These are phyloP conservation scores for Lenzites betulinus DNA, from an alignment of 768 basidiomycete genomes.

Conservation along the genomic window DNA sequence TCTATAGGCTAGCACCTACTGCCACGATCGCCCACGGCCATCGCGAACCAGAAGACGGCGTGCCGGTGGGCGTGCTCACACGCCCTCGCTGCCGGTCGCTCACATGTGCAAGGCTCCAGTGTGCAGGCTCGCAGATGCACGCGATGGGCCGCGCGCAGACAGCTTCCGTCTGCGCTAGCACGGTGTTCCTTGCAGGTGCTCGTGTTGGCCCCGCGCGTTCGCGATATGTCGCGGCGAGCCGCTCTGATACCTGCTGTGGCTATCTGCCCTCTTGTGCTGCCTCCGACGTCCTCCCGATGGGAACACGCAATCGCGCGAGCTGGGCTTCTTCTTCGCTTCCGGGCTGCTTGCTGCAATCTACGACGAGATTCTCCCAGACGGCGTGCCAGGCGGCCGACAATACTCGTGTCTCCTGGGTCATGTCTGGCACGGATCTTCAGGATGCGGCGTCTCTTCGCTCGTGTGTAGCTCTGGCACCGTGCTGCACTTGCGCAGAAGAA, in stretches of 20 bases:
- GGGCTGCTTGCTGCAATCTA: not conserved
- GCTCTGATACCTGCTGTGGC: not conserved
- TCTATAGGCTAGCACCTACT: slow-evolving; percentile 12
- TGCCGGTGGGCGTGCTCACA: slow-evolving; percentile 9
- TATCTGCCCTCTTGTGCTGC: not conserved
- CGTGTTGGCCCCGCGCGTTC: slow-evolving; percentile 7
- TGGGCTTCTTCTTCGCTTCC: not conserved
- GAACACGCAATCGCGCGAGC: not conserved
- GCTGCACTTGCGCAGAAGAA: not conserved
- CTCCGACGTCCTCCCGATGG: slow-evolving; percentile 18
- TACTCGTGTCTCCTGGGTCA: not conserved
- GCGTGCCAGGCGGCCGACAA: not conserved
- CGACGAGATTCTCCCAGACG: no score
- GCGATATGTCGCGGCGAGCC: not conserved
- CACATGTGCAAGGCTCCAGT: slow-evolving; percentile 12
- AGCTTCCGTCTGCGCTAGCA: not conserved
- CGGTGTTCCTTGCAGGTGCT: not conserved
- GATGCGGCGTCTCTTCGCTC: not conserved
- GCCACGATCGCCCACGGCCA: not conserved
- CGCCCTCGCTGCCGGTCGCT: slow-evolving; percentile 2
- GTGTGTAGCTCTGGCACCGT: not conserved
- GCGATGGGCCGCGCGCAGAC: not conserved
- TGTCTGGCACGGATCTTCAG: not conserved
- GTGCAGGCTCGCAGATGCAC: not conserved
- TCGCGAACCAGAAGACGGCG: slow-evolving; percentile 7